Base-by-base conservation (phyloP, 169 alveolate genomes). In the Perkinsus olseni region DNA sequence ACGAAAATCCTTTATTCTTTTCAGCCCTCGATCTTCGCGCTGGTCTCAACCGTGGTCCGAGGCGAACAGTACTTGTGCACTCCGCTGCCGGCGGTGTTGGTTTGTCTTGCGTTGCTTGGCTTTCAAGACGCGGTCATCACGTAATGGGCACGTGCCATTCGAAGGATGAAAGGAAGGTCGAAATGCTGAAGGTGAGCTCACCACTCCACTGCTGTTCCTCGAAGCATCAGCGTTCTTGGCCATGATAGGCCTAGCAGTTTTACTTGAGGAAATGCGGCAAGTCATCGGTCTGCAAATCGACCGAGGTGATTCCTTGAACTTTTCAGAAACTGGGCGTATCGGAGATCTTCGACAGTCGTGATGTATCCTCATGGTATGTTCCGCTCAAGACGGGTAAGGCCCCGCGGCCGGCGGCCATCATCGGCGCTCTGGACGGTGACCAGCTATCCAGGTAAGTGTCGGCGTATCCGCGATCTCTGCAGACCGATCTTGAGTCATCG, bases 11-110 rank as follows among this genome's bases (percentile, higher is more conserved):
- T n/a, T n/a, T n/a, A n/a, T 28, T 13, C 36, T 62, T 24, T 24
- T 62, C 82, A 62, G 82, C 82, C 34, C 82, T 62, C 31, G 82
- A 62, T 24, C 31, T 13, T 28, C 82, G 82, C 82, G 82, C 82
- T 62, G 82, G 82, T 62, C 82, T 62, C 37, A 24, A 28, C 82
- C 82, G 82, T 13, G 82, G 82, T 24, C 82, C 82, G 31, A 21
- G 37, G 31, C 28, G 34, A 24, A 62, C 82, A 24, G 82, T 62
- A 0, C 34, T 62, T 4, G 82, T 62, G 8, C 82, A 62, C 34
- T 62, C 82, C 37, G 82, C 82, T 62, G 82, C 82, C 82, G n/a
- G 82, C 34, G 82, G 82, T 62, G 82, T 62, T 28, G 82, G 82
- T 4, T 24, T 62, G 37, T 62, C 37, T 28, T 62, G 82, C 34